Percentiles rank a stretch among this genome's conserved stretches.
phyloP scores from a whole-genome alignment of 139 green algal species.

The Zygnema cylindricum region DNA sequence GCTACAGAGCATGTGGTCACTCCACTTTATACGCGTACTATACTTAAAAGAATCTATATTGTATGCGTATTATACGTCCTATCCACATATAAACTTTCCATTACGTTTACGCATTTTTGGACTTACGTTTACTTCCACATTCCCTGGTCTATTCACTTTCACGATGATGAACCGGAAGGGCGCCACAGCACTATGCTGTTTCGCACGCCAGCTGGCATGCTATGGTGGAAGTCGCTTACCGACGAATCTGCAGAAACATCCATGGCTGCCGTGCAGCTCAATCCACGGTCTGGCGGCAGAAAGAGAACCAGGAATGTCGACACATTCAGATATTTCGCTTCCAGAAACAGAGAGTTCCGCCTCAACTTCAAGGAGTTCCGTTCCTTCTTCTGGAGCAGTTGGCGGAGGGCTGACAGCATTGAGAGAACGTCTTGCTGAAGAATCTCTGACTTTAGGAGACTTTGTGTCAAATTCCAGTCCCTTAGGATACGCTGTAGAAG shows the following conservation, averaged over 20 bases:
- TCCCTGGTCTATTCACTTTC: too few relatives aligned
- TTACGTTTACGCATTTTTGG: too few relatives aligned
- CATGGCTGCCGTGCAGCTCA: too few relatives aligned
- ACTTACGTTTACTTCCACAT: too few relatives aligned
- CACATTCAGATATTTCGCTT: not conserved
- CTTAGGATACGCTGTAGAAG: constrained; percentile 45
- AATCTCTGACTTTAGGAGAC: not conserved
- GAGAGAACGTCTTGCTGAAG: constrained; percentile 18
- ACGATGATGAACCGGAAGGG: not conserved
- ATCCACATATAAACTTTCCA: too few relatives aligned
- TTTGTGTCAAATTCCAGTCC: not conserved
- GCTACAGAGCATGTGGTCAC: too few relatives aligned
- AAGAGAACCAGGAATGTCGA: not conserved
- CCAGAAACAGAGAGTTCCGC: not conserved
- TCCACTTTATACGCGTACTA: too few relatives aligned
- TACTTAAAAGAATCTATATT: too few relatives aligned
- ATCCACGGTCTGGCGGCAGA: not conserved
- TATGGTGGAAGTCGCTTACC: not conserved
- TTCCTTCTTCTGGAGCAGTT: not conserved
- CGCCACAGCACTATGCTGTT: not conserved
- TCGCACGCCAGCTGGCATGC: not conserved
- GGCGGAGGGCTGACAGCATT: not conserved
- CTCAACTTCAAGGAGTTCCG: too few relatives aligned
- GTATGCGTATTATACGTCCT: too few relatives aligned
- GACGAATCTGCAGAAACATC: not conserved